Base-by-base conservation (phyloP, 768 basidiomycete species). In the Piloderma croceum region DNA sequence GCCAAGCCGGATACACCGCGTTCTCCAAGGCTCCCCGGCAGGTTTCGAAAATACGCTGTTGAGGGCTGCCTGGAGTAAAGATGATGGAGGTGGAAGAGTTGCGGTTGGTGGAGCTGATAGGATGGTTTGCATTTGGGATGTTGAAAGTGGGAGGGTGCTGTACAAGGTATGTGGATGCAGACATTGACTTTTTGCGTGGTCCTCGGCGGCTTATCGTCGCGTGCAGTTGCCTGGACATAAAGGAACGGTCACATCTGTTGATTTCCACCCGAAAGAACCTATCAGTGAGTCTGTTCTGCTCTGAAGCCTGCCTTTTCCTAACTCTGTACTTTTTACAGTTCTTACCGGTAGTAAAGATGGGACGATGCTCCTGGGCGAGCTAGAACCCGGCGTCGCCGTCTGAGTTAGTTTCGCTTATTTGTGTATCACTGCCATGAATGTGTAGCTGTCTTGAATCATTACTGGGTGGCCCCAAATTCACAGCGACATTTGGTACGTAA, bases 221-320 rank as follows among this genome's bases (percentile, higher is more conserved):
- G 34, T 24, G 15, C 45, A 89, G 88, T 74, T 97, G 42, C 90
- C 94, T 27, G 94, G 94, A 11, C 94, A 99, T 61, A 96, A 90
- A 60, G 93, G 94, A 9, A 93, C 93, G 0, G 92, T 98, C 11
- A 92, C 90, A 2, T 70, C 83, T n/a, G 90, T 91, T 1, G 96
- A 94, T 52, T 96, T 94, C 70, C 91, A 94, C 59, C 92, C 94
- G 7, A 90, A 83, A 54, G 92, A 96, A 52, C 93, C 92, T 9
- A 92, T 96, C 59, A 77, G 91, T 94, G 61, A 48, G 91, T 70
- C 12, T 36, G 18, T 18, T 29, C 6, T 34, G 11, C 23, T 18
- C 12, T 19, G 23, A 22, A 19, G 39, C 22, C 23, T 34, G 19
- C 24, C 22, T 31, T 17, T 41, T 35, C 23, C 42, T 36, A 36